Percentiles rank a stretch among this genome's conserved stretches.
Evolutionary conservation across 2,329 filamentous ascomycete genomes (phyloP).

Genomic region (Elsinoe australis): DNA sequence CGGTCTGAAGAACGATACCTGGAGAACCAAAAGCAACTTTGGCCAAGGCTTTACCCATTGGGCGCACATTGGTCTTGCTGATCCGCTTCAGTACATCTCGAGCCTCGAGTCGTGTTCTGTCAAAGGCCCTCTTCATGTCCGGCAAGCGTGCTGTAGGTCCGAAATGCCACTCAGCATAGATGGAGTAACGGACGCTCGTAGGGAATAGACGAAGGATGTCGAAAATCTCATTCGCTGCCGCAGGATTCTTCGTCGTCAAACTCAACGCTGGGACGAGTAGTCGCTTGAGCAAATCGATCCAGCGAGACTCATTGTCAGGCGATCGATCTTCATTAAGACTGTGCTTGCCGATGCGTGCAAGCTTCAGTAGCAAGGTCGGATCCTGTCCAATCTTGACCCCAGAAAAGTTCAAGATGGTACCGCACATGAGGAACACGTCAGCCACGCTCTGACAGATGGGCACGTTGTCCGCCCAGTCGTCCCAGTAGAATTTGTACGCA

Average conservation of each 20-base stretch:
- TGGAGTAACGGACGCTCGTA: slow-evolving; percentile 66
- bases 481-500: slow-evolving; percentile 90
- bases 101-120: slow-evolving; percentile 68
- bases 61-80: slow-evolving; percentile 74
- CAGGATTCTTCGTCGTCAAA: slow-evolving; percentile 74
- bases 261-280: slow-evolving; percentile 84
- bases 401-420: slow-evolving; percentile 73
- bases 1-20: slow-evolving; percentile 82
- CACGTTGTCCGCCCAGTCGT: slow-evolving; percentile 91
- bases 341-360: slow-evolving; percentile 75
- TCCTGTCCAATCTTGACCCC: slow-evolving; percentile 88
- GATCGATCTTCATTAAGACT: slow-evolving; percentile 66
- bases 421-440: slow-evolving; percentile 80
- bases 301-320: slow-evolving; percentile 62
- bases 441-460: slow-evolving; percentile 85
- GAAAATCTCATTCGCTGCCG: slow-evolving; percentile 79
- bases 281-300: slow-evolving; percentile 76
- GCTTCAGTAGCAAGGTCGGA: slow-evolving; percentile 64
- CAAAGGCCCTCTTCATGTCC: slow-evolving; percentile 71
- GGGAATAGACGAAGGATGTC: slow-evolving; percentile 73
- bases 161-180: slow-evolving; percentile 90
- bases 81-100: slow-evolving; percentile 81
- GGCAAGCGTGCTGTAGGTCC: slow-evolving; percentile 69
- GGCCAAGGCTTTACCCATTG: slow-evolving; percentile 80
- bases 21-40: slow-evolving; percentile 90